A percentile compares a stretch with the other conserved stretches of the same genome.
phyloP scores from a whole-genome alignment of 148 eudicot species.

The Nyssa sinensis region DNA sequence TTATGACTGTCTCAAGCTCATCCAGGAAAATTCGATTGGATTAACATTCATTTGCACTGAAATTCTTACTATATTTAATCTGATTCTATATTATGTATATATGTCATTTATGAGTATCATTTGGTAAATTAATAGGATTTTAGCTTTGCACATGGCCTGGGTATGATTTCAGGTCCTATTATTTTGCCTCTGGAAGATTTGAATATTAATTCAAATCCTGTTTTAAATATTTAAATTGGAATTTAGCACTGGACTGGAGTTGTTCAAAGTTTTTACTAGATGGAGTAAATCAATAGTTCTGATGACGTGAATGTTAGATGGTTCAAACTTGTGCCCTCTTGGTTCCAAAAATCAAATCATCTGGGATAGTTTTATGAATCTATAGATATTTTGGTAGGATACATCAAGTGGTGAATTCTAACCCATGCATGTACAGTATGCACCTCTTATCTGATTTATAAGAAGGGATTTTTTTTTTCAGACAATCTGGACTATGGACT shows the following conservation, averaged over 20 bases:
- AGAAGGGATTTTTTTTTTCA: neutral
- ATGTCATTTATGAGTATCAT: neutral
- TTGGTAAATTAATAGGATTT: neutral
- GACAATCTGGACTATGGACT: neutral
- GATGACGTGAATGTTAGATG: neutral
- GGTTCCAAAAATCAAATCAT: neutral
- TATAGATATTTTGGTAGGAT: too few species aligned
- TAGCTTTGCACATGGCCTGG: neutral
- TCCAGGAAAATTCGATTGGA: neutral
- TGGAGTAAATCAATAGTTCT: neutral
- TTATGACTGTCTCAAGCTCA: neutral
- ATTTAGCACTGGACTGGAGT: neutral
- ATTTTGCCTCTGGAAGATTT: too few species aligned
- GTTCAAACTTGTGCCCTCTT: neutral
- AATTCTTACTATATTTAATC: too few species aligned
- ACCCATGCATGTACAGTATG: neutral
- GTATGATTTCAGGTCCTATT: too few species aligned
- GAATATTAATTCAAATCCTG: neutral
- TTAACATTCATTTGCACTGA: neutral
- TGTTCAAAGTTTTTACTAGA: neutral
- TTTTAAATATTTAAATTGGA: neutral
- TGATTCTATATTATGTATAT: neutral
- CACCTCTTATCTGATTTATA: neutral
- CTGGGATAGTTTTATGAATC: neutral
- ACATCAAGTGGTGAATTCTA: too few species aligned